Evolutionary conservation across 2,329 filamentous ascomycete genomes (phyloP), one percentile per base, ranked within the genome.

Genomic region (Monosporascus cannonballus): DNA sequence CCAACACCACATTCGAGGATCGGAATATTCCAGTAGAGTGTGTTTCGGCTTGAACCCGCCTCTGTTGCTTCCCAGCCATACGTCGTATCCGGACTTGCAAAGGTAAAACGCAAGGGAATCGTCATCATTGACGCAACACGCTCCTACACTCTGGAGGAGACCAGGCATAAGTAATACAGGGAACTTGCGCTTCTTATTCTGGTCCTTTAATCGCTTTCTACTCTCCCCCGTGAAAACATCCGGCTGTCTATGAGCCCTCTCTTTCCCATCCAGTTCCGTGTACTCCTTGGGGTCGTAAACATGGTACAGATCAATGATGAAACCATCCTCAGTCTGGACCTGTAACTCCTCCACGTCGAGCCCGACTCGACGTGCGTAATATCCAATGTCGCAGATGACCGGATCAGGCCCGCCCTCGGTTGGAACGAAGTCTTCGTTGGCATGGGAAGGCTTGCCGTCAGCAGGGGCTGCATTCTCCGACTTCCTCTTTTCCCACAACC

Each of bases 1-100:
- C 93, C 93, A 97, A 41, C 86, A 84, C 93, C 93, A 96, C 89
- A 96, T 95, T 30, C 91, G 82, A 1, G 93, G 92, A 64, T 97
- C 93, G 3, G 74, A 74, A 59, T 87, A 84, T 2, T 81, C 71
- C 39, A 96, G 79, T 22, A 85, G 71, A 2, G 78, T 80, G 65
- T 97, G 93, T 58, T 84, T 81, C 0, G 93, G 92, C 0, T 80
- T 75, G 69, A 94, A 90, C 1, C 92, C 92, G 65, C 91, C 96
- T 20, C 93, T 81, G 66, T 96, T 96, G 71, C 96, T 96, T 4
- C 93, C 93, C 17, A 96, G 77, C 92, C 92, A 97, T 39, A 97
- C 90, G 67, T 97, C 93, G 69, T 90, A 96, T 1, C 92, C 92
- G 0, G 87, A 85, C 70, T 96, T 96, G 69, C 89, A 91, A 7